Evolutionary conservation across 2,329 filamentous ascomycete genomes (phyloP).

Genomic region (Ophiostoma himal-ulmi): DNA sequence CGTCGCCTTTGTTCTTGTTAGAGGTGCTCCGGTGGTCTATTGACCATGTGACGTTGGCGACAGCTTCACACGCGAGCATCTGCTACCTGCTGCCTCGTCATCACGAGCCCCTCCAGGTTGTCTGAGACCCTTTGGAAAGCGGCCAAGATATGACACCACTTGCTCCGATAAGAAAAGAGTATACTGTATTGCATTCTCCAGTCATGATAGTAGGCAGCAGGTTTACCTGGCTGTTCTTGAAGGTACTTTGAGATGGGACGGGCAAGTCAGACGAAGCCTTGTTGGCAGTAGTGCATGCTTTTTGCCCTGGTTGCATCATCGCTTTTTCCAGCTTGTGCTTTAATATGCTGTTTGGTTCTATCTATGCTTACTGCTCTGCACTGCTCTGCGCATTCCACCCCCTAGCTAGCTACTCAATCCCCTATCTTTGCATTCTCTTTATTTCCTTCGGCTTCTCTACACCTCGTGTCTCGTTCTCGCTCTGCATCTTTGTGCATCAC

Average conservation of each 20-base stretch:
- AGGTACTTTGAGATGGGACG: neutral
- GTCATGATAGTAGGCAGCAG: neutral
- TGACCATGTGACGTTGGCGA: neutral
- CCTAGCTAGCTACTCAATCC: neutral
- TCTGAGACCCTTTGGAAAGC: neutral
- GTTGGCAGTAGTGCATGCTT: neutral
- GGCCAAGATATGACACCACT: slow-evolving; percentile 6
- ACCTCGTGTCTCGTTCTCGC: neutral
- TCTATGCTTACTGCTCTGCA: neutral
- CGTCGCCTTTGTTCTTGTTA: neutral
- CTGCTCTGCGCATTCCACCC: neutral
- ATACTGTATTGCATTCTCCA: neutral
- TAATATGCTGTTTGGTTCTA: too few relatives aligned
- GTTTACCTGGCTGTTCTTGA: neutral
- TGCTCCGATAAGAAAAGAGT: slow-evolving; percentile 3
- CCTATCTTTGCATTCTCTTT: neutral
- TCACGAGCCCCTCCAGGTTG: slow-evolving; percentile 19
- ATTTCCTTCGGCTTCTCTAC: neutral
- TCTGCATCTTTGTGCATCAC: neutral
- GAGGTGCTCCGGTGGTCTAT: neutral
- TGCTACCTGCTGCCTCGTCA: slow-evolving; percentile 9
- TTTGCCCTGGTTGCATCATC: slow-evolving; percentile 7
- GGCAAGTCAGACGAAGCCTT: neutral
- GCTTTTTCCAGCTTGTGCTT: neutral
- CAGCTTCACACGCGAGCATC: neutral